phyloP scores from a whole-genome alignment of 2,329 filamentous ascomycete genomes.

The Chrysoporthe cubensis region DNA sequence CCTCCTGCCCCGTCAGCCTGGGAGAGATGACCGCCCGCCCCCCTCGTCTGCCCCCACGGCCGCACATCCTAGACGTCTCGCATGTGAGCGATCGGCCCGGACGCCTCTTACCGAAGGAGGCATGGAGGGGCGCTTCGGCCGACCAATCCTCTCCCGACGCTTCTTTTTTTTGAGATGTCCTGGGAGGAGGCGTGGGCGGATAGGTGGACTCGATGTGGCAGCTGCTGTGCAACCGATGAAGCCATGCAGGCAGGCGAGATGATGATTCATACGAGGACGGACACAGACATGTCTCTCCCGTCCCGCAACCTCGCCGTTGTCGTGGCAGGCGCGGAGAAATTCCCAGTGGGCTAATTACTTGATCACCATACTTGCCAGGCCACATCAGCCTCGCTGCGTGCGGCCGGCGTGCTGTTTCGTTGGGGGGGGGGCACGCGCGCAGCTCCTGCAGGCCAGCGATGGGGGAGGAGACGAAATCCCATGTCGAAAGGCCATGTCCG shows the following conservation, averaged over 20 bases:
- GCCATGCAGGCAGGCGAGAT: conserved; percentile 8
- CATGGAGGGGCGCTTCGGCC: not conserved
- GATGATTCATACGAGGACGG: not conserved
- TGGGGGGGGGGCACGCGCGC: no score
- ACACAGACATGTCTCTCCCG: conserved; percentile 4
- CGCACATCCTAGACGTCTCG: not conserved
- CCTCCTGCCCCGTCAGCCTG: no score
- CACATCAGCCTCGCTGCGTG: no score
- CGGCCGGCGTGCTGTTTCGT: no score
- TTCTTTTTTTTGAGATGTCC: not conserved
- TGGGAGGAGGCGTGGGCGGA: not conserved
- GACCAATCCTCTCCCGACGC: not conserved
- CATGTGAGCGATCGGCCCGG: not conserved
- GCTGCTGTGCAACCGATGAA: conserved; percentile 1
- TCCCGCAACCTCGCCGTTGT: not conserved
- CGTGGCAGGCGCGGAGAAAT: not conserved
- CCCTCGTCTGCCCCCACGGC: not conserved
- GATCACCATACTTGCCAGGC: no score
- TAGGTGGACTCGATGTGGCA: conserved; percentile 3
- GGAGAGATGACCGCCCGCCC: not conserved
- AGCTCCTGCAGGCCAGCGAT: no score
- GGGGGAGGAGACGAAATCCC: no score
- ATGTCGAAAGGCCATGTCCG: no score
- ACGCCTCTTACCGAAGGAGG: not conserved
- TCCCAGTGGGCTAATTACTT: not conserved